These are phyloP conservation scores for Penicillium occitanis DNA, from an alignment of 2,329 filamentous ascomycete genomes.

Conservation along the genomic window DNA sequence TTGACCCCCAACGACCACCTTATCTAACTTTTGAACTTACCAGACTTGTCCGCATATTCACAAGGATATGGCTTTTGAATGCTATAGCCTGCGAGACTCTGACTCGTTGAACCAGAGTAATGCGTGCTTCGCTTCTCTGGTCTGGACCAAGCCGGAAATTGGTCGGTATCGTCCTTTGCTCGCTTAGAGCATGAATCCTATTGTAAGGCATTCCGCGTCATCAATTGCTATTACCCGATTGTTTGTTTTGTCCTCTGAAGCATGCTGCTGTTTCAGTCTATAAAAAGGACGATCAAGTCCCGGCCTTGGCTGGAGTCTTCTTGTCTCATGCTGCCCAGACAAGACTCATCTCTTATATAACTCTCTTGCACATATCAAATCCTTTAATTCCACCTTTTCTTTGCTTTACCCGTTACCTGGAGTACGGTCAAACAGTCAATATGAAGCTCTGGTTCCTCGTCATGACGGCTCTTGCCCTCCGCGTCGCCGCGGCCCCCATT, in stretches of 20 bases:
- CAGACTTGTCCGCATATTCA: background rate
- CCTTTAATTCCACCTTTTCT: background rate
- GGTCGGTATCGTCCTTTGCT: background rate
- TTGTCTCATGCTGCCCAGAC: background rate
- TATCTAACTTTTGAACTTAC: slow-evolving; percentile 11
- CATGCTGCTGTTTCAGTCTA: slow-evolving; percentile 4
- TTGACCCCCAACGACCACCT: background rate
- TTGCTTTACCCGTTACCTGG: background rate
- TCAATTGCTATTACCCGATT: background rate
- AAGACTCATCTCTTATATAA: background rate
- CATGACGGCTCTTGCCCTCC: slow-evolving; percentile 2
- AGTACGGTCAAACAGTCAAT: background rate
- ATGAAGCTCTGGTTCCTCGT: slow-evolving; percentile 6
- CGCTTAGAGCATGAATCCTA: slow-evolving; percentile 8
- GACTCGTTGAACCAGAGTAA: background rate
- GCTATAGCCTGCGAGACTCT: background rate
- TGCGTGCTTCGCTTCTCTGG: background rate
- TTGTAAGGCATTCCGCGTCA: background rate
- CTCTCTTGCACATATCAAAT: background rate
- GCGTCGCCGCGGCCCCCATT: slow-evolving; percentile 8
- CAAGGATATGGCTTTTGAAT: background rate
- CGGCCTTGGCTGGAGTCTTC: background rate
- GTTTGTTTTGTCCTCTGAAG: background rate
- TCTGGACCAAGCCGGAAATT: background rate
- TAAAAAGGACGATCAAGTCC: background rate